Evolutionary conservation across 257 asterid species (phyloP).

Genomic region (Scutellaria minor): DNA sequence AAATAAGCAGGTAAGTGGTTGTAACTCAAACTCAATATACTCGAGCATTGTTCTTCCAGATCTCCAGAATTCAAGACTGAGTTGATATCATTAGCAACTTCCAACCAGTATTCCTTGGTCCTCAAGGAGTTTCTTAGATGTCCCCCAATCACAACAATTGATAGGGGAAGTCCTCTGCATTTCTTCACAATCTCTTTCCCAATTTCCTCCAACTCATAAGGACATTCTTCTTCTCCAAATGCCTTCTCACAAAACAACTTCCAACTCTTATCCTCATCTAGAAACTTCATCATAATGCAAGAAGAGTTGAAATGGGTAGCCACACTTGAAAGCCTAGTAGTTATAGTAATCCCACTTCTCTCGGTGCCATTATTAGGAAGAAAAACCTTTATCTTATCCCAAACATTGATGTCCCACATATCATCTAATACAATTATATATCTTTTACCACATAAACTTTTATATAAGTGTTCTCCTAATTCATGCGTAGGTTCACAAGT

Average conservation of each 20-base stretch:
- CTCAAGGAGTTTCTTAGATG: background rate
- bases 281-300: background rate
- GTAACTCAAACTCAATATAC: constrained; percentile 3
- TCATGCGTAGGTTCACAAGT: background rate
- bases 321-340: background rate
- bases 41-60: background rate
- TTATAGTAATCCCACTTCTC: constrained; percentile 8
- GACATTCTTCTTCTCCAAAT: background rate
- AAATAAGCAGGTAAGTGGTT: background rate
- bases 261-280: constrained; percentile 18
- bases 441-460: constrained; percentile 20
- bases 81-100: background rate
- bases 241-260: background rate
- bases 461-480: background rate
- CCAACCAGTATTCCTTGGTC: background rate
- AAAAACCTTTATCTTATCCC: background rate
- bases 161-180: constrained; percentile 26
- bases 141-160: constrained; percentile 24
- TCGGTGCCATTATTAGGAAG: background rate
- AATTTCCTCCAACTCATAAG: background rate
- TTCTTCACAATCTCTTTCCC: background rate
- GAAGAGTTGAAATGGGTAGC: background rate
- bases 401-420: background rate
- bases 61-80: background rate
- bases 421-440: constrained; percentile 17